A percentile compares a stretch with the other conserved stretches of the same genome.
These are phyloP conservation scores for Coniferiporia sulphurascens DNA, from an alignment of 1,284 basidiomycete genomes.

Conservation along the genomic window DNA sequence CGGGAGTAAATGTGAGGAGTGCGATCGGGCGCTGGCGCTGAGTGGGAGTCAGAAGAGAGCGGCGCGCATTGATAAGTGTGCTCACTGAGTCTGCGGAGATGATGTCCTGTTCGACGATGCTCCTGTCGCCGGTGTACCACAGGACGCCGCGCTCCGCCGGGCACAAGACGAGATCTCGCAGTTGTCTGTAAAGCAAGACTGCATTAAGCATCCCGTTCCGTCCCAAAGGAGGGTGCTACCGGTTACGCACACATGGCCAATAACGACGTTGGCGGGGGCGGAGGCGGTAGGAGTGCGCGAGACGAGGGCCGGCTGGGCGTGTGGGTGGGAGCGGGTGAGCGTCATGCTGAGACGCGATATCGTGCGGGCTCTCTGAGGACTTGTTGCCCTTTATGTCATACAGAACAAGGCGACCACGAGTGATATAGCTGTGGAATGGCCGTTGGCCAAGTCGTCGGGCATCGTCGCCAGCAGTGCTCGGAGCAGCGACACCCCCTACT, in stretches of 20 bases:
- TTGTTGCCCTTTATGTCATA: too few relatives aligned
- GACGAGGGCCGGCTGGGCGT: conserved; percentile 3
- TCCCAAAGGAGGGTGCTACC: conserved; percentile 1
- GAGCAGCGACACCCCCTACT: too few relatives aligned
- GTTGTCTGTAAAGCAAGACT: conserved; percentile 44
- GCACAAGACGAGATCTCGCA: conserved; percentile 72
- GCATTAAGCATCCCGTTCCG: not conserved
- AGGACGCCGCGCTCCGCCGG: conserved; percentile 63
- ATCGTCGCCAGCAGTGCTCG: too few relatives aligned
- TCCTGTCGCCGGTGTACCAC: conserved; percentile 53
- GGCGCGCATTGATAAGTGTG: conserved; percentile 18
- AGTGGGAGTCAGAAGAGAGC: not conserved
- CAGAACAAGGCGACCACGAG: too few relatives aligned
- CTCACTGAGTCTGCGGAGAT: conserved; percentile 46
- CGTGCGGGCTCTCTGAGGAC: too few relatives aligned
- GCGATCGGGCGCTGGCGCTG: conserved; percentile 50
- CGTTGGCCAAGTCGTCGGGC: too few relatives aligned
- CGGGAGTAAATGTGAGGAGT: conserved; percentile 57
- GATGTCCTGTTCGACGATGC: conserved; percentile 67
- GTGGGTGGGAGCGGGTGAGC: conserved; percentile 2
- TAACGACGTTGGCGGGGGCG: conserved; percentile 47
- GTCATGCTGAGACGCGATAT: not conserved
- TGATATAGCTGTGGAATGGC: too few relatives aligned
- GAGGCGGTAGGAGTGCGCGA: conserved; percentile 42
- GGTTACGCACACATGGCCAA: conserved; percentile 65